Conservation (phyloP, 2,329 filamentous ascomycete genomes). For the Phyllosticta paracitricarpa region DNA sequence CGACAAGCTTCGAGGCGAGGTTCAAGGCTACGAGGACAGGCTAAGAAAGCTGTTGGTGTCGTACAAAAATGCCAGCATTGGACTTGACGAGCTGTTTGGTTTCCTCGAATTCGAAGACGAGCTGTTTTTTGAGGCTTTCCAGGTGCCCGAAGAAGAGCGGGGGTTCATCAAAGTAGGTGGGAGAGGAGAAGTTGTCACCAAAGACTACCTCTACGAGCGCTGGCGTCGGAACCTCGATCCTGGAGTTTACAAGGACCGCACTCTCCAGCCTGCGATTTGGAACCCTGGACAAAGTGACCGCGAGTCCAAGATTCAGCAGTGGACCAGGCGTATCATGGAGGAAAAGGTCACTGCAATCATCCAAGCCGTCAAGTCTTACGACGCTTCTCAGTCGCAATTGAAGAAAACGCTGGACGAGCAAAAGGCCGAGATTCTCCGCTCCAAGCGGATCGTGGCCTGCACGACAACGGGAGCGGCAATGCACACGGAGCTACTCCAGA, state of each 20-base stretch:
- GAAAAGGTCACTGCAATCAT: slow-evolving; percentile 41
- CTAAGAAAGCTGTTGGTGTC: neutral
- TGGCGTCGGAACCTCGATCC: slow-evolving; percentile 44
- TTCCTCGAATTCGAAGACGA: slow-evolving; percentile 44
- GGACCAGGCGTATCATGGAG: slow-evolving; percentile 26
- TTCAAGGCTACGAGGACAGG: slow-evolving; percentile 20
- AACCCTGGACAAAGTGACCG: slow-evolving; percentile 33
- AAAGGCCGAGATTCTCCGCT: slow-evolving; percentile 30
- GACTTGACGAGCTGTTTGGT: slow-evolving; percentile 27
- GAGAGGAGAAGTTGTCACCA: slow-evolving; percentile 34
- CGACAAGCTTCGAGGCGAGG: slow-evolving; percentile 29
- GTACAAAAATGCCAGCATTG: neutral
- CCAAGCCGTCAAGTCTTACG: slow-evolving; percentile 31
- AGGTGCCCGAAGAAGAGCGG: slow-evolving; percentile 35
- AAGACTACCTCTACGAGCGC: slow-evolving; percentile 42
- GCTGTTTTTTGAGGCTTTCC: slow-evolving; percentile 48
- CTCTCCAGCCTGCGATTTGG: slow-evolving; percentile 41
- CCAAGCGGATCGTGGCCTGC: slow-evolving; percentile 55
- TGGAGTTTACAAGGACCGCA: slow-evolving; percentile 30
- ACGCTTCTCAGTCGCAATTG: slow-evolving; percentile 25
- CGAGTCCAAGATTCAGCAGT: slow-evolving; percentile 18
- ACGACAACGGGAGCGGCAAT: slow-evolving; percentile 63
- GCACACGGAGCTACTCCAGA: slow-evolving; percentile 44
- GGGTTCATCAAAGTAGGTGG: slow-evolving; percentile 40
- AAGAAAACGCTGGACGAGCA: slow-evolving; percentile 20